Evolutionary conservation across 1,284 basidiomycete species (phyloP).

Genomic region (Phellinidium pouzarii): DNA sequence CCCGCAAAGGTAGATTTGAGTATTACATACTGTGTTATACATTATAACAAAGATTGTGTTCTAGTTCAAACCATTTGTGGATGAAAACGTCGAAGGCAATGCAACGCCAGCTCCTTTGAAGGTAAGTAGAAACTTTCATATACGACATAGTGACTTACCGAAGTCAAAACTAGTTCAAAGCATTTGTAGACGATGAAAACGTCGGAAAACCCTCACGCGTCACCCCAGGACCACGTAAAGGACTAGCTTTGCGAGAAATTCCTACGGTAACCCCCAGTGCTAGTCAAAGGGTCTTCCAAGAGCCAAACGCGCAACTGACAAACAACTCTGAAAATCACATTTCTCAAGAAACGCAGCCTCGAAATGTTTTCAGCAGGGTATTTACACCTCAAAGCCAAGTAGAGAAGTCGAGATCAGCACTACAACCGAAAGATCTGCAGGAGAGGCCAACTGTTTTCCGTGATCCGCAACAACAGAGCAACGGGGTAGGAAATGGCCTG

Average conservation of each 20-base stretch:
- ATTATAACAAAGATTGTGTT: neutral
- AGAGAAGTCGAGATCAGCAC: conserved; percentile 21
- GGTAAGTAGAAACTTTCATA: neutral
- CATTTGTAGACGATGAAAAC: conserved; percentile 15
- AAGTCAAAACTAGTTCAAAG: conserved; percentile 8
- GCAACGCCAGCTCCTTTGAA: neutral
- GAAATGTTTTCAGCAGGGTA: conserved; percentile 15
- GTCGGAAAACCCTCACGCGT: conserved; percentile 6
- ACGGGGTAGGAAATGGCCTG: neutral
- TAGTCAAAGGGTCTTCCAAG: neutral
- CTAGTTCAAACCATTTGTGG: conserved; percentile 11
- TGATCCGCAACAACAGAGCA: conserved; percentile 36
- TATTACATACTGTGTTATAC: neutral
- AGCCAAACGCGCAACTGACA: neutral
- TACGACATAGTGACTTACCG: neutral
- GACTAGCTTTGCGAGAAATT: conserved; percentile 13
- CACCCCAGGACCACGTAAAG: conserved; percentile 14
- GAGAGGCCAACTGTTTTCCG: conserved; percentile 42
- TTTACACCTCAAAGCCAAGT: conserved; percentile 20
- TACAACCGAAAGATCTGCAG: conserved; percentile 13
- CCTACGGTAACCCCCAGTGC: conserved; percentile 1
- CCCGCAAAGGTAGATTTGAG: conserved; percentile 36
- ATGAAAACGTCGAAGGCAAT: conserved; percentile 1
- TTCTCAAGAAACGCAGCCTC: conserved; percentile 1
- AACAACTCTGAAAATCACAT: neutral